A percentile compares a stretch with the other conserved stretches of the same genome.
phyloP scores from a whole-genome alignment of 129 eudicot genomes.

The Pseudognaphalium luteoalbum region DNA sequence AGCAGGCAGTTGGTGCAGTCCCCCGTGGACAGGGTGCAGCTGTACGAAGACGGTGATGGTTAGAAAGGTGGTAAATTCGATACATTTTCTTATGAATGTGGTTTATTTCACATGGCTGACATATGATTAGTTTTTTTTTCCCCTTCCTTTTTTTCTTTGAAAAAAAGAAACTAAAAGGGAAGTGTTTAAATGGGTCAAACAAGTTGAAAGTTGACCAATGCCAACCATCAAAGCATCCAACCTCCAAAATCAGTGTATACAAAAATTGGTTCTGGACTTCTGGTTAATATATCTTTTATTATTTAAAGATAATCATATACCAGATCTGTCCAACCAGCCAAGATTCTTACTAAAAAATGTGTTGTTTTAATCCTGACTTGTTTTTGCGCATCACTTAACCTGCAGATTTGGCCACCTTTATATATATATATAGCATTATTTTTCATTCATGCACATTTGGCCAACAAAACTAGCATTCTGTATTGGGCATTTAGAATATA shows the following conservation, averaged over 20 bases:
- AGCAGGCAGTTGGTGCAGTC: constrained; percentile 50
- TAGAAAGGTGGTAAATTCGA: not conserved
- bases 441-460: not conserved
- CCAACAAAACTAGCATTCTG: not conserved
- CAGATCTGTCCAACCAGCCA: not conserved
- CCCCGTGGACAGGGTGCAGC: constrained; percentile 62
- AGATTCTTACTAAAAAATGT: not conserved
- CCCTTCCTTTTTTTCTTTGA: no score
- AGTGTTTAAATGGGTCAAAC: not conserved
- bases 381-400: not conserved
- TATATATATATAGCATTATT: not conserved
- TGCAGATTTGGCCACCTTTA: not conserved
- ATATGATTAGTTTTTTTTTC: not conserved
- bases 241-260: not conserved
- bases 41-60: constrained; percentile 77
- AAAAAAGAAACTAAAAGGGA: not conserved
- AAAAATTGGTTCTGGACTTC: no score
- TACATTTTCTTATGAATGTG: not conserved
- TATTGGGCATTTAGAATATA: not conserved
- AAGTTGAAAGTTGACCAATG: not conserved
- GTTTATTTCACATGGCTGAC: not conserved
- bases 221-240: no score
- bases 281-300: not conserved
- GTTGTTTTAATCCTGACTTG: not conserved
- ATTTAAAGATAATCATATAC: no score